A percentile compares a stretch with the other conserved stretches of the same genome.
Conservation (phyloP, 257 asterid genomes). For the Solanum clarkiae region DNA sequence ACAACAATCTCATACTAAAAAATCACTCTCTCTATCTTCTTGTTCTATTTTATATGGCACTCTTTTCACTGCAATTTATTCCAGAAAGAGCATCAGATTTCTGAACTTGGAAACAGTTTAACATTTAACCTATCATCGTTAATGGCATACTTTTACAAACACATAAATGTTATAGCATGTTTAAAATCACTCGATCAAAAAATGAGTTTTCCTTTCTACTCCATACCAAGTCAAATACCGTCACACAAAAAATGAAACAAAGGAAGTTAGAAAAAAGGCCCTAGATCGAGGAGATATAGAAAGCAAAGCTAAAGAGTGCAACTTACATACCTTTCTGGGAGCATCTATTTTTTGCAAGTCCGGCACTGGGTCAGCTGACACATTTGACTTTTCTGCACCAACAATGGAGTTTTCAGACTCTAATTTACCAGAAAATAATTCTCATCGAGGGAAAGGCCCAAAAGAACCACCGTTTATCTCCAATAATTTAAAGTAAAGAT, state of each 20-base stretch:
- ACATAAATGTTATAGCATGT: not conserved
- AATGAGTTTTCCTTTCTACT: not conserved
- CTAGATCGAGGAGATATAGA: not conserved
- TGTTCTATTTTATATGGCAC: not conserved
- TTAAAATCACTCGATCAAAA: not conserved
- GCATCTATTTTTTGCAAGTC: slow-evolving; percentile 20
- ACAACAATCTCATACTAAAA: not conserved
- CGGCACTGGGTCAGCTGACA: slow-evolving; percentile 12
- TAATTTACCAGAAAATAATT: slow-evolving; percentile 19
- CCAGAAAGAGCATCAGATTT: not conserved
- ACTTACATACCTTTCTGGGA: slow-evolving; percentile 35
- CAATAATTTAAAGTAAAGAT: not conserved
- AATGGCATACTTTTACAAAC: not conserved
- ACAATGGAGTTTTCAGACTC: slow-evolving; percentile 14
- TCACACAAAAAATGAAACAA: not conserved
- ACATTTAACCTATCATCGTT: not conserved
- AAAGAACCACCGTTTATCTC: not conserved
- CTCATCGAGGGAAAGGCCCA: not conserved
- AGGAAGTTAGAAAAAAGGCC: not conserved
- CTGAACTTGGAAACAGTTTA: not conserved
- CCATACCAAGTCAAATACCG: not conserved
- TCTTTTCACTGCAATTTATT: not conserved
- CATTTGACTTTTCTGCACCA: slow-evolving; percentile 17
- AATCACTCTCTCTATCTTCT: not conserved
- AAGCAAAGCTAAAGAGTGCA: not conserved